These are phyloP conservation scores for Lactarius deliciosus DNA, from an alignment of 768 basidiomycete genomes.

Conservation along the genomic window DNA sequence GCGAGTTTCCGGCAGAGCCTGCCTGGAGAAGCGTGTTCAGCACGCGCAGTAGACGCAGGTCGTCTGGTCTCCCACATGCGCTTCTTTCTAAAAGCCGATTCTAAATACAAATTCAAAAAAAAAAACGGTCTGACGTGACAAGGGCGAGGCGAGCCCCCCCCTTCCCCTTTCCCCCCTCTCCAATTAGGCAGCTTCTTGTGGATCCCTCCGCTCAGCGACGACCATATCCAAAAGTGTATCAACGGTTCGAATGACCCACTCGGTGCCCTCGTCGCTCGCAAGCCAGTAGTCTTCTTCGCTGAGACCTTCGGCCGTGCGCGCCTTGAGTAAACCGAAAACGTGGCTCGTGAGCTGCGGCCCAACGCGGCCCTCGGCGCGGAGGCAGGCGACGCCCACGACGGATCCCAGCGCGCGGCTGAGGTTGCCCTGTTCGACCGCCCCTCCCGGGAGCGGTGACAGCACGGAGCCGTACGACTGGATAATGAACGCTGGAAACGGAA, in stretches of 20 bases:
- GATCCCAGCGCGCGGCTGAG: conserved; percentile 83
- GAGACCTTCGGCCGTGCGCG: conserved; percentile 57
- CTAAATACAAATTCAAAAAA: conserved; percentile 19
- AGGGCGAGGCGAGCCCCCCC: neutral
- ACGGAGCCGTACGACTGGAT: conserved; percentile 83
- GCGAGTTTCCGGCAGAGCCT: conserved; percentile 21
- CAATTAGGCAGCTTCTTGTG: conserved; percentile 51
- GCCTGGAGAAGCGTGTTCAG: conserved; percentile 25
- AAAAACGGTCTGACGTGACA: conserved; percentile 13
- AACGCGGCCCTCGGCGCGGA: conserved; percentile 82
- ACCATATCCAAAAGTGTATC: conserved; percentile 80
- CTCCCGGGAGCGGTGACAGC: conserved; percentile 67
- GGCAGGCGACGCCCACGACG: conserved; percentile 79
- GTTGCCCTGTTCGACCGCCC: conserved; percentile 65
- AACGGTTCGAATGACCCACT: conserved; percentile 84
- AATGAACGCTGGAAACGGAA: conserved; percentile 62
- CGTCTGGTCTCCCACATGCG: conserved; percentile 20
- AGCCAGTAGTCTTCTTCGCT: conserved; percentile 78
- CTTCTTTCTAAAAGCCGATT: conserved; percentile 18
- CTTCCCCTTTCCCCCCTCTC: conserved; percentile 37
- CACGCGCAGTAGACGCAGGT: conserved; percentile 21
- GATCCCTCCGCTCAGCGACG: conserved; percentile 37
- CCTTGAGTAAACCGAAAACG: conserved; percentile 87
- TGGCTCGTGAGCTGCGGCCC: conserved; percentile 87
- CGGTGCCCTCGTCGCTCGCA: conserved; percentile 79